Conservation (phyloP, 192 early-diverging fungal genomes). For the Haplosporangium gracile region DNA sequence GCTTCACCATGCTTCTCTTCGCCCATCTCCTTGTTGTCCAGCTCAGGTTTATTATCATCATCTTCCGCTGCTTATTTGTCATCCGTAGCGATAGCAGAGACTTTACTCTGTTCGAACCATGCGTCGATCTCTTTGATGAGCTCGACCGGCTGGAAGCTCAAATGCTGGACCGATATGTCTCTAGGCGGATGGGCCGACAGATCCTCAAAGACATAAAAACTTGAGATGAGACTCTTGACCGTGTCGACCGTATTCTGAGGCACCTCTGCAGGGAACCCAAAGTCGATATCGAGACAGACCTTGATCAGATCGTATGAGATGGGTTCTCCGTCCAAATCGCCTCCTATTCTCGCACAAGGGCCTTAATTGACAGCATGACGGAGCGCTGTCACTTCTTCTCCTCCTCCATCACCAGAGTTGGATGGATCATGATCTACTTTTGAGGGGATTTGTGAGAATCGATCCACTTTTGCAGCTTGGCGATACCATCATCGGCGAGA, state of each 20-base stretch:
- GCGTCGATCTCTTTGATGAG: constrained; percentile 15
- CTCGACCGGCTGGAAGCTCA: constrained; percentile 24
- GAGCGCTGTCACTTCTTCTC: neutral
- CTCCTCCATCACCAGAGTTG: neutral
- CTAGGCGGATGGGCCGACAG: constrained; percentile 13
- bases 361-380: constrained; percentile 25
- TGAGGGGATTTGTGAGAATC: neutral
- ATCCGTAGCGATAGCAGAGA: neutral
- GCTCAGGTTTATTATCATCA: neutral
- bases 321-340: neutral
- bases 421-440: neutral
- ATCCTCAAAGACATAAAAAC: constrained; percentile 43
- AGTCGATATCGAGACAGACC: constrained; percentile 25
- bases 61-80: neutral
- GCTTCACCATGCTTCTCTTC: neutral
- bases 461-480: neutral
- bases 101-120: neutral
- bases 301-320: constrained; percentile 25
- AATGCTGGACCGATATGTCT: neutral
- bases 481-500: neutral
- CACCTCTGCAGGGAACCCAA: constrained; percentile 10
- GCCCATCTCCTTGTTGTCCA: neutral
- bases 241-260: constrained; percentile 29
- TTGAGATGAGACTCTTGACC: constrained; percentile 23
- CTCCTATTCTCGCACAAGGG: neutral